Evolutionary conservation across 1,139 yeast genomes (phyloP).

Genomic region (Debaryomyces robertsiae): DNA sequence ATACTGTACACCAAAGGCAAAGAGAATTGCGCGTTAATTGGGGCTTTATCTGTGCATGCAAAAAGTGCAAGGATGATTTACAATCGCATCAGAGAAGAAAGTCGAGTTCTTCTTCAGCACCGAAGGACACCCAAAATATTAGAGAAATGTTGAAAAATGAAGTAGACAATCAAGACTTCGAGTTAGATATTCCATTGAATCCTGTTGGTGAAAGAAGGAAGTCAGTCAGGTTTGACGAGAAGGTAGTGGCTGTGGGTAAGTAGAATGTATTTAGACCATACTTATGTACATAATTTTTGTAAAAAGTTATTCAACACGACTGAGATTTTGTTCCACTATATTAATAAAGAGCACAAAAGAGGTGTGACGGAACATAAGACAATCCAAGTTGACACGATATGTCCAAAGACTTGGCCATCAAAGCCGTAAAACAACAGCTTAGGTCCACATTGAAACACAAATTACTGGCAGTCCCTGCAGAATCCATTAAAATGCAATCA

Average conservation of each 20-base stretch:
- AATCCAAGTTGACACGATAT: constrained; percentile 2
- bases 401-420: constrained; percentile 11
- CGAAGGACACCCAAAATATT: constrained; percentile 36
- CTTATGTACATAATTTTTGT: background rate
- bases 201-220: constrained; percentile 56
- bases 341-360: no score
- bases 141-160: constrained; percentile 48
- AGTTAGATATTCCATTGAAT: constrained; percentile 46
- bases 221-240: constrained; percentile 73
- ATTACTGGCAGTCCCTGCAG: constrained; percentile 18
- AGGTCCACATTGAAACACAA: constrained; percentile 23
- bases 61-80: constrained; percentile 63
- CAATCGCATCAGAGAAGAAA: constrained; percentile 40
- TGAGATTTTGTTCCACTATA: no score
- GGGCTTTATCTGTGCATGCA: constrained; percentile 79
- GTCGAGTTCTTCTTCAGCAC: constrained; percentile 26
- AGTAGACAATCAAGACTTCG: constrained; percentile 48
- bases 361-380: background rate
- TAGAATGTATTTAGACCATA: constrained; percentile 6
- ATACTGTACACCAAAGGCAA: constrained; percentile 64
- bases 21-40: constrained; percentile 72
- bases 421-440: constrained; percentile 21
- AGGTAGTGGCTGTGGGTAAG: constrained; percentile 40
- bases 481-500: constrained; percentile 24
- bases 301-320: background rate